Base-by-base conservation (phyloP, 1,284 basidiomycete genomes). In the Fistulinella cinereoalba region DNA sequence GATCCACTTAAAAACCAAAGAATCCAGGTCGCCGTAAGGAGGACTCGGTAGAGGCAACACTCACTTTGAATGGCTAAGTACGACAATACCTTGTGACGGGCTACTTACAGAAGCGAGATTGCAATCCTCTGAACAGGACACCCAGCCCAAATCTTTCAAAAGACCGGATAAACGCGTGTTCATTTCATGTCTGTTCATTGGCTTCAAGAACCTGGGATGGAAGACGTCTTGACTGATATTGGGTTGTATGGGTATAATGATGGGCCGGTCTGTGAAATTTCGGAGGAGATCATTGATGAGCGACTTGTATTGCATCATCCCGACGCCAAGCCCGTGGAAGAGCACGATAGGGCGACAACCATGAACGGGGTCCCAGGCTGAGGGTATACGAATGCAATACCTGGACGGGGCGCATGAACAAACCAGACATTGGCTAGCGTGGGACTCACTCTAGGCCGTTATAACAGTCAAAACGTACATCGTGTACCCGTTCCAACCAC, bases 31-130 rank as follows among this genome's bases (percentile, higher is more conserved):
- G 22, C 23, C 29, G 4, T 24, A 16, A 11, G 10, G 13, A 6
- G 42, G 28, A 36, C n/a, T 18, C 29, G 46, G 40, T 5, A 43
- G 16, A 31, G 12, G 37, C 13, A 37, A 46, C 4, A 67, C 82
- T 44, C 53, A 88, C 85, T 95, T 94, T 44, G 91, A 95, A 67
- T 96, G 93, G 62, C 88, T 92, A 45, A 96, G 55, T 57, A 96
- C 67, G 0, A 83, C 86, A 16, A 94, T 72, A 4, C 90, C 88
- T 44, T 43, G 49, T 11, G 46, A 39, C n/a, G 0, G 24, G 21
- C 15, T 19, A 19, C 27, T 27, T 32, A 22, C 21, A 28, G 57
- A 45, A 21, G 45, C 43, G 31, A 33, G 29, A 29, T 25, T 22
- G 42, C 28, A 48, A 40, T 60, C 54, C 18, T 62, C 51, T 3